phyloP scores from a whole-genome alignment of 768 basidiomycete genomes.

The Suillus variegatus region DNA sequence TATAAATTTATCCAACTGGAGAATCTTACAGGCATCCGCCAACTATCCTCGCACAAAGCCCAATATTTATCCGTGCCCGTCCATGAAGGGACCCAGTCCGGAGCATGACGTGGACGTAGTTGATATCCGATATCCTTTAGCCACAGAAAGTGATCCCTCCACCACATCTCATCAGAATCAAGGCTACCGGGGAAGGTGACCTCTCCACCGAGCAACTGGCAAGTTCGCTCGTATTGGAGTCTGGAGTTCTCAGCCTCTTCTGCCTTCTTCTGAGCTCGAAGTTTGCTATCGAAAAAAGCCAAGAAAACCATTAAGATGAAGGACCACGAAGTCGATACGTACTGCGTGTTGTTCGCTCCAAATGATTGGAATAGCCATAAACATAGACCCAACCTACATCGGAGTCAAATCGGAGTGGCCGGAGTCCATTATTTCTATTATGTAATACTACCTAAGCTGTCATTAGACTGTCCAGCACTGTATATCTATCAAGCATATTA shows the following conservation, averaged over 20 bases:
- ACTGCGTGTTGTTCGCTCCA: neutral
- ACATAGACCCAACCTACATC: too few species aligned
- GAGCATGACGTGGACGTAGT: slow-evolving; percentile 29
- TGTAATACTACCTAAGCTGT: neutral
- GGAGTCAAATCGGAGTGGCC: neutral
- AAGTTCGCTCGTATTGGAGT: neutral
- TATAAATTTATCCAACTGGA: slow-evolving; percentile 22
- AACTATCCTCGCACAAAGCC: neutral
- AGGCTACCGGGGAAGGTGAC: neutral
- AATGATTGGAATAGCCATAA: neutral
- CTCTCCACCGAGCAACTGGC: neutral
- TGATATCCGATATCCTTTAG: slow-evolving; percentile 30
- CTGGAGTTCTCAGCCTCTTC: neutral
- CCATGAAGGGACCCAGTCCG: slow-evolving; percentile 40
- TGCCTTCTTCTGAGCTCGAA: neutral
- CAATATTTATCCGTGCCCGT: neutral
- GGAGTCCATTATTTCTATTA: neutral
- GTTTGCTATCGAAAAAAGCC: neutral
- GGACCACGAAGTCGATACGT: too few species aligned
- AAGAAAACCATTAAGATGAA: neutral
- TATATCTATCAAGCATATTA: too few species aligned
- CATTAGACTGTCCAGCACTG: too few species aligned
- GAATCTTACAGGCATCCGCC: slow-evolving; percentile 14
- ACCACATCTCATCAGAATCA: slow-evolving; percentile 2
- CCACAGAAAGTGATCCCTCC: slow-evolving; percentile 30